Conservation (phyloP, 192 early-diverging fungal genomes). For the Allomyces arbusculus region DNA sequence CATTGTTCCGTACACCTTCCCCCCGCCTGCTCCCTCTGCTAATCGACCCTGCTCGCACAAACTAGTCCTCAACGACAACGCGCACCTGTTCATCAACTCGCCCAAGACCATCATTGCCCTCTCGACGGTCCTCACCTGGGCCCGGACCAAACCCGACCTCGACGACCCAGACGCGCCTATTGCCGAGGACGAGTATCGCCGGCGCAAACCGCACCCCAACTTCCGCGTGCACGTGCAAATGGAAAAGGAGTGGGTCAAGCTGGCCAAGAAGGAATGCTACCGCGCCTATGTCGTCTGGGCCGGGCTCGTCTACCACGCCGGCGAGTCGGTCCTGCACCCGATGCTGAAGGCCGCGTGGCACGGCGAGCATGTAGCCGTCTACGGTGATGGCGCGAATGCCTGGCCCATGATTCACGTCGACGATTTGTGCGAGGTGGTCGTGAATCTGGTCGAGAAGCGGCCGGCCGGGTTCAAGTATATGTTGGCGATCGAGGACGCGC, state of each 20-base stretch:
- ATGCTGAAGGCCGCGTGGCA: conserved; percentile 38
- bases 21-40: neutral
- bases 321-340: conserved; percentile 33
- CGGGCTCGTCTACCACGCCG: conserved; percentile 32
- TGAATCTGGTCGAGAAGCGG: conserved; percentile 28
- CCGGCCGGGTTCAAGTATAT: conserved; percentile 26
- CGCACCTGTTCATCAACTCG: conserved; percentile 24
- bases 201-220: conserved; percentile 34
- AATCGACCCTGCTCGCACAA: neutral
- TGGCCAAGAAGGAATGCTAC: conserved; percentile 27
- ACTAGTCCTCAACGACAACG: conserved; percentile 19
- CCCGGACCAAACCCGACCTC: conserved; percentile 30
- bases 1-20: neutral
- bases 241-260: conserved; percentile 34
- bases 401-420: conserved; percentile 35
- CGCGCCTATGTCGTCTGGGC: conserved; percentile 30
- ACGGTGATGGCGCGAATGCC: conserved; percentile 31
- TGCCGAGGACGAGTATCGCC: conserved; percentile 35
- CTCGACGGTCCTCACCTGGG: conserved; percentile 41
- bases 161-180: conserved; percentile 33
- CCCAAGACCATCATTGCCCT: conserved; percentile 35
- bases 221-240: conserved; percentile 27
- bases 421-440: conserved; percentile 29
- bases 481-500: conserved; percentile 36
- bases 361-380: conserved; percentile 26